A percentile compares a stretch with the other conserved stretches of the same genome.
phyloP scores from a whole-genome alignment of 306 rosid genomes.

The Casuarina equisetifolia region DNA sequence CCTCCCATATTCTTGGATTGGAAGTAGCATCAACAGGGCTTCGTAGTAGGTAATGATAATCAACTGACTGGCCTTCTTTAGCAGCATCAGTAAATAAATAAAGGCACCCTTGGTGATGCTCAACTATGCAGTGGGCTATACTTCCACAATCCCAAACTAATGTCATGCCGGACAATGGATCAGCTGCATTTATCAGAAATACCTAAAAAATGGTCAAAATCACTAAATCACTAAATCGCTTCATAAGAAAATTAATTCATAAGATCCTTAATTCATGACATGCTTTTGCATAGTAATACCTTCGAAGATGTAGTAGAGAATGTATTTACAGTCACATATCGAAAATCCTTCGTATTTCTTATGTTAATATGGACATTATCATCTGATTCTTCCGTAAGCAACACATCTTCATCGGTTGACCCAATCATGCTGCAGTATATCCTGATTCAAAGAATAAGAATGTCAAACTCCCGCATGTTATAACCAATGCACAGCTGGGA shows the following conservation, averaged over 20 bases:
- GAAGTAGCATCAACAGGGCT: conserved; percentile 51
- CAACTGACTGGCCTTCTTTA: conserved; percentile 54
- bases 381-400: conserved; percentile 79
- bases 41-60: conserved; percentile 77
- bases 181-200: conserved; percentile 89
- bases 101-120: conserved; percentile 79
- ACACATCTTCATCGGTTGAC: conserved; percentile 77
- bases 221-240: conserved; percentile 24
- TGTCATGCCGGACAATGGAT: conserved; percentile 74
- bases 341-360: conserved; percentile 80
- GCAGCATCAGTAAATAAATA: conserved; percentile 85
- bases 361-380: conserved; percentile 57
- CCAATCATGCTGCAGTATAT: conserved; percentile 82
- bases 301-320: conserved; percentile 70
- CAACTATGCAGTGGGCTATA: conserved; percentile 74
- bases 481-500: background rate
- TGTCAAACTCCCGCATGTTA: background rate
- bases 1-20: conserved; percentile 86
- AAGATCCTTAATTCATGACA: background rate
- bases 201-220: conserved; percentile 66
- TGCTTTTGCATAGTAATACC: conserved; percentile 46
- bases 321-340: conserved; percentile 65
- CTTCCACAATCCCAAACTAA: conserved; percentile 85
- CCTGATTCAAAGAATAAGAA: conserved; percentile 36
- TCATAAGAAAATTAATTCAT: background rate